Conservation (phyloP, 345 rosid genomes). For the Xanthoceras sorbifolium region DNA sequence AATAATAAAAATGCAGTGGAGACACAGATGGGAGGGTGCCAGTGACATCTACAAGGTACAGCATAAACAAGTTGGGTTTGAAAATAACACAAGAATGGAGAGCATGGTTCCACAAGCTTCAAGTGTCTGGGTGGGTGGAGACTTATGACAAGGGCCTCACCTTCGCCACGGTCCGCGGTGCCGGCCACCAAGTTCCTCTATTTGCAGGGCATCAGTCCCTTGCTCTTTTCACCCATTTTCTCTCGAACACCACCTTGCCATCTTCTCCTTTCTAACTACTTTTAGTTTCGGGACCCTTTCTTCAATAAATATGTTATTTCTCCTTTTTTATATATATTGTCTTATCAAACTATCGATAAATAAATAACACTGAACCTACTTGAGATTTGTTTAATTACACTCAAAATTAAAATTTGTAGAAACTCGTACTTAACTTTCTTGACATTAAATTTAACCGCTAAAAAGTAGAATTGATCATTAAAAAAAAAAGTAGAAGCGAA, state of each 20-base stretch:
- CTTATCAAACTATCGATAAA: no score
- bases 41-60: constrained; percentile 71
- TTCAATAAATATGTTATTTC: neutral
- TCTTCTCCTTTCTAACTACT: constrained; percentile 32
- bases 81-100: constrained; percentile 58
- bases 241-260: constrained; percentile 39
- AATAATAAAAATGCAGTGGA: constrained; percentile 48
- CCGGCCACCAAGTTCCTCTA: constrained; percentile 72
- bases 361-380: no score
- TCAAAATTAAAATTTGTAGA: no score
- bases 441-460: no score
- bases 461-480: no score
- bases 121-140: constrained; percentile 83
- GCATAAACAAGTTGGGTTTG: constrained; percentile 54
- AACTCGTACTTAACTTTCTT: no score
- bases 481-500: no score
- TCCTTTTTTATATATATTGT: no score
- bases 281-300: neutral
- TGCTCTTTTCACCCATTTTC: constrained; percentile 58
- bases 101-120: constrained; percentile 67
- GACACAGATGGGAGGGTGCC: constrained; percentile 91
- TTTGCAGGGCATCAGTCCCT: constrained; percentile 62
- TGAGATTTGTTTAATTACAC: no score
- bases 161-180: constrained; percentile 68
- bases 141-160: constrained; percentile 53